phyloP scores from a whole-genome alignment of 495 filamentous ascomycete genomes.

The Lasiosphaeriaceae sp. region DNA sequence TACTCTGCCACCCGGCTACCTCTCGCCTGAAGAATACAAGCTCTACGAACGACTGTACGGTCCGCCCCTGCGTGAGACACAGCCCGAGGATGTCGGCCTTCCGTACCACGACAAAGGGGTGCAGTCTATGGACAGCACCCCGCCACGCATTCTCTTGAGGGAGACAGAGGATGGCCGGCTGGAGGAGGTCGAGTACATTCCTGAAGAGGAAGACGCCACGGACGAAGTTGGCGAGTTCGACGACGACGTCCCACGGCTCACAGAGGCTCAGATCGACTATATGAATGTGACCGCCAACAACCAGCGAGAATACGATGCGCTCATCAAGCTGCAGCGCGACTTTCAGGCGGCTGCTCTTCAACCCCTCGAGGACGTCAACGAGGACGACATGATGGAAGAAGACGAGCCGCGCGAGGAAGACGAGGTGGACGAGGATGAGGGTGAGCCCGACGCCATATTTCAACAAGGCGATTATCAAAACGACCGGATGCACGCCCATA shows the following conservation, averaged over 20 bases:
- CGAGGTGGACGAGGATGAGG: constrained; percentile 37
- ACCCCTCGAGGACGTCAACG: constrained; percentile 45
- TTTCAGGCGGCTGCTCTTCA: constrained; percentile 49
- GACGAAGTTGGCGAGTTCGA: constrained; percentile 5
- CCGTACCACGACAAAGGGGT: constrained; percentile 25
- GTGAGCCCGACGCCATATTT: constrained; percentile 31
- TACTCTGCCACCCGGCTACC: constrained; percentile 66
- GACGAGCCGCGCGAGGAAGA: constrained; percentile 27
- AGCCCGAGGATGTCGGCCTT: constrained; percentile 54
- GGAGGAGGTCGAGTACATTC: constrained; percentile 54
- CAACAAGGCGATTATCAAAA: constrained; percentile 18
- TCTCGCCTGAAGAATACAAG: constrained; percentile 64
- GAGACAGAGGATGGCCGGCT: constrained; percentile 56
- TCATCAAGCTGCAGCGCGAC: constrained; percentile 47
- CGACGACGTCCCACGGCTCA: constrained; percentile 1
- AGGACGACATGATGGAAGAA: constrained; percentile 42
- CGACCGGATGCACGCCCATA: constrained; percentile 61
- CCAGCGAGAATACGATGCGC: constrained; percentile 46
- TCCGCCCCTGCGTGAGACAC: constrained; percentile 53
- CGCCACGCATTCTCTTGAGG: constrained; percentile 40
- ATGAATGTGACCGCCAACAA: constrained; percentile 45
- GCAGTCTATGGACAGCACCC: constrained; percentile 16
- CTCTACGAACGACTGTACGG: constrained; percentile 84
- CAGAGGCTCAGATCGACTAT: constrained; percentile 25
- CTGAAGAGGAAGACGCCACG: neutral